Conservation (phyloP, 1,284 basidiomycete genomes). For the Macrocystidia cucumis region DNA sequence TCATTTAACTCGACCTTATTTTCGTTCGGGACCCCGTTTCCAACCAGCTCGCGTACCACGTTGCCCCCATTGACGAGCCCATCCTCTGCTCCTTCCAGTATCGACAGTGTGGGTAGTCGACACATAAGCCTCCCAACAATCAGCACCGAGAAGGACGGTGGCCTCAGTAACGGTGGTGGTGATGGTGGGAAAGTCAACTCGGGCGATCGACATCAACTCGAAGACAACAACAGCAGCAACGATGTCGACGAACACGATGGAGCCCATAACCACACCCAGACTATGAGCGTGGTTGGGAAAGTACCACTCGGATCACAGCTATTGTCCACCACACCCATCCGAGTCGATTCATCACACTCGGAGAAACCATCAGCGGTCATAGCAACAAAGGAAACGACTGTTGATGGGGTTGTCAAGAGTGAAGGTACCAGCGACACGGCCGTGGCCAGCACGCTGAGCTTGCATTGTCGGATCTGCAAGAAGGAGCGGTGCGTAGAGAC, state of each 20-base stretch:
- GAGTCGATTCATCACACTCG: not conserved
- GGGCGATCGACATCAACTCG: too few relatives aligned
- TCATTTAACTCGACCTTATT: slow-evolving; percentile 9
- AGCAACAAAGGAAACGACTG: not conserved
- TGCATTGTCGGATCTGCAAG: slow-evolving; percentile 39
- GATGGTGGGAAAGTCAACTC: too few relatives aligned
- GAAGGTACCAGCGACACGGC: not conserved
- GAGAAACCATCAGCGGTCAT: not conserved
- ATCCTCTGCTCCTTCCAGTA: not conserved
- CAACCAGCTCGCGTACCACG: not conserved
- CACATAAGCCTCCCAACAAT: not conserved
- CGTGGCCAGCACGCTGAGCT: slow-evolving; percentile 2
- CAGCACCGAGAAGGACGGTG: not conserved
- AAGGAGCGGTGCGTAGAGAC: slow-evolving; percentile 34
- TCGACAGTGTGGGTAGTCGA: too few relatives aligned
- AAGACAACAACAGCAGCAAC: too few relatives aligned
- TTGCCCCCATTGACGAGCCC: not conserved
- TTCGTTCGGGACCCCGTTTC: not conserved
- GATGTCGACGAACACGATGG: too few relatives aligned
- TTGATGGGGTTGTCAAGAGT: not conserved
- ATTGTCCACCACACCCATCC: not conserved
- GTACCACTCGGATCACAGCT: not conserved
- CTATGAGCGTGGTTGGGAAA: not conserved
- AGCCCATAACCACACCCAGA: too few relatives aligned
- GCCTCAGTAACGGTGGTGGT: not conserved